Base-by-base conservation (phyloP, 1,139 yeast species). In the Saccharomycopsis hybrid region DNA sequence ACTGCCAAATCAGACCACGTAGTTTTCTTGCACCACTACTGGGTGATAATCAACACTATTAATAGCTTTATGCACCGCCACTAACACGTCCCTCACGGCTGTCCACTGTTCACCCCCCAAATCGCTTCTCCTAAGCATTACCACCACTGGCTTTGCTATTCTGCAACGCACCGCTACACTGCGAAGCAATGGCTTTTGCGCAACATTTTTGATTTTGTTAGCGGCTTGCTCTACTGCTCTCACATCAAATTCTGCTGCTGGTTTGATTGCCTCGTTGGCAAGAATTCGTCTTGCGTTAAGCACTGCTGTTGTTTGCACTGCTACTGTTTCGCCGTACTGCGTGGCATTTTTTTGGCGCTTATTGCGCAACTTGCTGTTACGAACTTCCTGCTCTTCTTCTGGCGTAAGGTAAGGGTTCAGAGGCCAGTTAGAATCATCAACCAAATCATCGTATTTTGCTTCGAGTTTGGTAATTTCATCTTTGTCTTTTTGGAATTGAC, bases 61-160 rank as follows among this genome's bases (percentile, higher is more conserved):
- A 18, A 18, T 18, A 18, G 18, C 18, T 18, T 18, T 13, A n/a
- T 36, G 13, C 39, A 13, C 39, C 39, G 7, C 39, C 39, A 13
- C 18, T 11, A 36, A 13, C n/a, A 13, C 39, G 7, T n/a, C 24
- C 39, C 39, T 11, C 24, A 24, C 24, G 7, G 18, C 30, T 8
- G 11, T 25, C 49, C 46, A 46, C 8, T 11, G 39, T 5, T 11
- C 30, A 8, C 13, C 27, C 24, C 39, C 24, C 29, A 49, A 30
- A 29, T 49, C 53, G 31, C 44, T 29, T 27, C 53, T 24, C 38
- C 47, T 47, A 28, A 49, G 28, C 8, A 49, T 31, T 24, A 24
- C 31, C 7, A 29, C 33, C 4, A 46, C 24, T 30, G 41, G 40
- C 11, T 30, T 29, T 13, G 18, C 32, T 9, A 41, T 8, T 11